A percentile compares a stretch with the other conserved stretches of the same genome.
phyloP scores from a whole-genome alignment of 768 basidiomycete species.

The Podaxis carcinomalis region DNA sequence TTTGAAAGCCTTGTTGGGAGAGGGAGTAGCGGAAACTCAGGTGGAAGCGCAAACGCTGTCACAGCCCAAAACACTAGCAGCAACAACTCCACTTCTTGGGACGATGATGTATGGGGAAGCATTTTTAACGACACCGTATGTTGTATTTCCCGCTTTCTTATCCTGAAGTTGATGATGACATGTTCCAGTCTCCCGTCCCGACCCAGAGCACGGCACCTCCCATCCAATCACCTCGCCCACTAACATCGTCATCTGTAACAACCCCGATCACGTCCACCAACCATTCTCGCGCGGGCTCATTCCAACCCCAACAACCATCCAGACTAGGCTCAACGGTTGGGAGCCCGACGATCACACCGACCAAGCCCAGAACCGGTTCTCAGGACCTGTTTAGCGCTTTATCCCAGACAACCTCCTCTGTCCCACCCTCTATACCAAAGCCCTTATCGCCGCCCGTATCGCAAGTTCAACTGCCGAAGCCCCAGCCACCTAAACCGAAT shows the following conservation, averaged over 20 bases:
- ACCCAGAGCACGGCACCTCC: constrained; percentile 10
- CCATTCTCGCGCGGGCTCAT: constrained; percentile 17
- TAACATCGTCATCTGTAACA: constrained; percentile 18
- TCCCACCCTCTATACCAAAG: not conserved
- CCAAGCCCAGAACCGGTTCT: not conserved
- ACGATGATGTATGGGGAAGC: constrained; percentile 83
- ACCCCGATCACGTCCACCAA: constrained; percentile 11
- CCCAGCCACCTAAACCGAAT: constrained; percentile 21
- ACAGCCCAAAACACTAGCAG: constrained; percentile 39
- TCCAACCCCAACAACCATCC: constrained; percentile 32
- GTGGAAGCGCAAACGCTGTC: constrained; percentile 28
- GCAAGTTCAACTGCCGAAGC: constrained; percentile 16
- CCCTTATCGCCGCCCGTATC: constrained; percentile 8
- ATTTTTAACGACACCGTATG: constrained; percentile 48
- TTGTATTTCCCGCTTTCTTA: constrained; percentile 19
- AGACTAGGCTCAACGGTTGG: constrained; percentile 35
- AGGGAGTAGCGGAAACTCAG: constrained; percentile 20
- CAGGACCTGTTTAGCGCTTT: constrained; percentile 1
- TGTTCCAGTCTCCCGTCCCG: not conserved
- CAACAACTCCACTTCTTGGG: constrained; percentile 50
- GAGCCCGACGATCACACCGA: constrained; percentile 13
- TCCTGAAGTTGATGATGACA: not conserved
- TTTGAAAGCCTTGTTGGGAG: constrained; percentile 86
- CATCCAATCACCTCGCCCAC: not conserved
- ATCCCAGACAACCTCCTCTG: constrained; percentile 1